phyloP scores from a whole-genome alignment of 352 stramenopile genomes.

The Globisporangium nagaii region DNA sequence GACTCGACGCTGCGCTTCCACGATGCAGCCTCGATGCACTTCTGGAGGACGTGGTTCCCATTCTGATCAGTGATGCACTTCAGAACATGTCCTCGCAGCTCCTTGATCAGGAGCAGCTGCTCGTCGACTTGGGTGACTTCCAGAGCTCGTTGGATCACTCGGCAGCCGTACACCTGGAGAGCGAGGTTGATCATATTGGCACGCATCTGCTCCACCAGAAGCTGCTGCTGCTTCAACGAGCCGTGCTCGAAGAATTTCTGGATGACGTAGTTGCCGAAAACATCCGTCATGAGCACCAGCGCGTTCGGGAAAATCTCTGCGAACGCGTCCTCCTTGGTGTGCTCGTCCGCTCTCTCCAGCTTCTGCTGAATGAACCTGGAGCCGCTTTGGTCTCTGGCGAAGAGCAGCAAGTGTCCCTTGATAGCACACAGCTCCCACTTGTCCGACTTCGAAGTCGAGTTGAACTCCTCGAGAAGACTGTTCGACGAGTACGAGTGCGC shows the following conservation, averaged over 20 bases:
- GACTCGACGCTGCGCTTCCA: slow-evolving; percentile 33
- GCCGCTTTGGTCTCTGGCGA: slow-evolving; percentile 81
- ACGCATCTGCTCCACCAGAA: slow-evolving; percentile 84
- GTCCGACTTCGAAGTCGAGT: slow-evolving; percentile 52
- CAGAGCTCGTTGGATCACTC: slow-evolving; percentile 95
- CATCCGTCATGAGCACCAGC: slow-evolving; percentile 85
- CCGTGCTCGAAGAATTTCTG: slow-evolving; percentile 97
- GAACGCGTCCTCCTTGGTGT: slow-evolving; percentile 67
- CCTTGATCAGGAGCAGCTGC: slow-evolving; percentile 69
- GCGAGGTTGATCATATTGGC: slow-evolving; percentile 94
- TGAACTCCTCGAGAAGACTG: slow-evolving; percentile 81
- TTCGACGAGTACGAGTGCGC: slow-evolving; percentile 65
- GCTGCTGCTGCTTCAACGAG: slow-evolving; percentile 78
- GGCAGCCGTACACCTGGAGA: slow-evolving; percentile 95
- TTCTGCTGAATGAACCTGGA: slow-evolving; percentile 88
- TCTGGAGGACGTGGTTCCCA: slow-evolving; percentile 99
- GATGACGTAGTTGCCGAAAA: slow-evolving; percentile 99
- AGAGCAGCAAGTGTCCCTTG: slow-evolving; percentile 80
- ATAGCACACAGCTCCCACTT: slow-evolving; percentile 81
- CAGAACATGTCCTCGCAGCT: slow-evolving; percentile 78
- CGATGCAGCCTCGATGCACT: slow-evolving; percentile 93
- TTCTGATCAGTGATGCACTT: slow-evolving; percentile 97
- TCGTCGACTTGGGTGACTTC: slow-evolving; percentile 70
- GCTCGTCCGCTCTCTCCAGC: slow-evolving; percentile 78
- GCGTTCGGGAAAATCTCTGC: slow-evolving; percentile 79